These are phyloP conservation scores for Priceomyces melissophilus DNA, from an alignment of 805 yeast species.

Conservation along the genomic window DNA sequence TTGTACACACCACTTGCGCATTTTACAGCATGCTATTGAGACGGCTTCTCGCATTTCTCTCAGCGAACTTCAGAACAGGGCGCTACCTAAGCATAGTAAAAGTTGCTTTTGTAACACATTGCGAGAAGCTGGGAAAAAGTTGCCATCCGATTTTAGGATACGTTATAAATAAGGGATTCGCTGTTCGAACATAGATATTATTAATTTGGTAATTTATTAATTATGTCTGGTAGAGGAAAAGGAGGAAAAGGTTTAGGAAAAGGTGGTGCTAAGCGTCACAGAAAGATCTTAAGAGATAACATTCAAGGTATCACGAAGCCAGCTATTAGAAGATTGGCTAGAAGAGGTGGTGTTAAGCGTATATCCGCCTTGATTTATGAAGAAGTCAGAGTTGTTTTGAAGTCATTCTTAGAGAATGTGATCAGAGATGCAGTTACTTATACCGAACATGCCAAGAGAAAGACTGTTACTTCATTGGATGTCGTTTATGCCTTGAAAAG, in stretches of 20 bases:
- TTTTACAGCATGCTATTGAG: constrained; percentile 1
- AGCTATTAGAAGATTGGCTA: constrained; percentile 99
- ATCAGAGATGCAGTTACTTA: constrained; percentile 99
- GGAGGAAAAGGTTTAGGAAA: constrained; percentile 99
- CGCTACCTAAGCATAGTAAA: constrained; percentile 6
- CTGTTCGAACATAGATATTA: neutral
- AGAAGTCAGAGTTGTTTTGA: constrained; percentile 96
- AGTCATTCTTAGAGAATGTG: constrained; percentile 93
- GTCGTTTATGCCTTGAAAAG: constrained; percentile 99
- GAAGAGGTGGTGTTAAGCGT: constrained; percentile 99
- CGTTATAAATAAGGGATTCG: constrained; percentile 4
- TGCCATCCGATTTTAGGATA: constrained; percentile 1
- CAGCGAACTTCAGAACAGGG: neutral
- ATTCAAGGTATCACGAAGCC: constrained; percentile 99
- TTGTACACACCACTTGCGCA: constrained; percentile 3
- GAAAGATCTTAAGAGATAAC: constrained; percentile 99
- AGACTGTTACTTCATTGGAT: constrained; percentile 98
- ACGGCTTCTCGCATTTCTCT: neutral
- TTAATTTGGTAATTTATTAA: constrained; percentile 17
- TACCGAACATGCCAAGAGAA: constrained; percentile 99
- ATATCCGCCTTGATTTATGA: constrained; percentile 98
- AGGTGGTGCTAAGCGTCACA: constrained; percentile 99
- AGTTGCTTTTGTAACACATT: constrained; percentile 8
- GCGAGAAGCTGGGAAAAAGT: constrained; percentile 1
- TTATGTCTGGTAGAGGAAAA: constrained; percentile 99